Evolutionary conservation across 73 alveolate species (phyloP).

Genomic region (Stentor roeselii): DNA sequence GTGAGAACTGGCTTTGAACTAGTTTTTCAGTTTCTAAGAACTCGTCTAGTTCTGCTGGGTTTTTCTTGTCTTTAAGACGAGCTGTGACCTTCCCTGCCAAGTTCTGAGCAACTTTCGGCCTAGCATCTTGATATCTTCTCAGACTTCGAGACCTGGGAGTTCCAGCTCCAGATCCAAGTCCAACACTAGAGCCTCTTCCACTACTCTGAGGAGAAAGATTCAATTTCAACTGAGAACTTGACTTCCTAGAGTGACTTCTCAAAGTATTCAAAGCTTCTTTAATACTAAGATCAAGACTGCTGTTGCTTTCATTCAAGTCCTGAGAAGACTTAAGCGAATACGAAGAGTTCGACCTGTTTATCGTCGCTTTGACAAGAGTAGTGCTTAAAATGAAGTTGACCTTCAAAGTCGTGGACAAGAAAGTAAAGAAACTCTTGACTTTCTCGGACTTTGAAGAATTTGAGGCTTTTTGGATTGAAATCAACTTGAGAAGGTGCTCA

Average conservation of each 20-base stretch:
- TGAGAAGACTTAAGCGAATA: not conserved
- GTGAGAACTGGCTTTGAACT: too few species aligned
- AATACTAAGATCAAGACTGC: not conserved
- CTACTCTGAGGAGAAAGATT: not conserved
- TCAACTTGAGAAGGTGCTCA: not conserved
- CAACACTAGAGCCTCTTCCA: not conserved
- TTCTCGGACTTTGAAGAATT: not conserved
- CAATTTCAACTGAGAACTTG: not conserved
- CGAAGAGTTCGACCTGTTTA: not conserved
- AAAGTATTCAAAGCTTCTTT: not conserved
- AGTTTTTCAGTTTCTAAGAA: not conserved
- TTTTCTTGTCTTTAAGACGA: not conserved
- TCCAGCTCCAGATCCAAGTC: not conserved
- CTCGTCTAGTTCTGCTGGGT: not conserved
- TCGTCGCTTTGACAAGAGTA: not conserved
- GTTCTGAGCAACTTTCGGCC: not conserved
- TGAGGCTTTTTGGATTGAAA: not conserved
- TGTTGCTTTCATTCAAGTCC: not conserved
- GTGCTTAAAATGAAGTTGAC: not conserved
- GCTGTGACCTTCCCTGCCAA: not conserved
- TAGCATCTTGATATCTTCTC: too few species aligned
- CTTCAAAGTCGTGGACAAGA: not conserved
- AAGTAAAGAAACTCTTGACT: not conserved
- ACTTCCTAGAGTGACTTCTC: too few species aligned
- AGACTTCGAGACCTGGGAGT: not conserved